phyloP scores from a whole-genome alignment of 345 rosid genomes.

The Eucalyptus decipiens region DNA sequence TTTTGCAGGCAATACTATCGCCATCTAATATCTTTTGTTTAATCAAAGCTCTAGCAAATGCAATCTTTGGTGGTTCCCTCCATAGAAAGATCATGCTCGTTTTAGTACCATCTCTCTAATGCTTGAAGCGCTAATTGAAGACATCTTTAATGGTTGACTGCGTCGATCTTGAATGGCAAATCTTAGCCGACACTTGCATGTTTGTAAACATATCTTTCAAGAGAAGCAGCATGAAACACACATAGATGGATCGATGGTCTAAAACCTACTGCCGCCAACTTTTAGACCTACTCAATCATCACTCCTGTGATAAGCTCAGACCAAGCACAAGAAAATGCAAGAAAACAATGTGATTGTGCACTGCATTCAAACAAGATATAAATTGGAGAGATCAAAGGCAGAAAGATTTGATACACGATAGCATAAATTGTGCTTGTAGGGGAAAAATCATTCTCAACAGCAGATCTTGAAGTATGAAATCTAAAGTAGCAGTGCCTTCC shows the following conservation, averaged over 20 bases:
- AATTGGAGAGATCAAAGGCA: background rate
- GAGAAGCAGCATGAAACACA: background rate
- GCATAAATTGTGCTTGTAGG: background rate
- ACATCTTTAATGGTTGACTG: background rate
- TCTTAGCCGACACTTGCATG: background rate
- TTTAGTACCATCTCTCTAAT: background rate
- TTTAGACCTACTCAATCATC: background rate
- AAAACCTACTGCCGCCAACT: background rate
- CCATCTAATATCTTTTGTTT: background rate
- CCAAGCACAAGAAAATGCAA: background rate
- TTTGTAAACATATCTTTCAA: background rate
- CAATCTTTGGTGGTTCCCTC: background rate
- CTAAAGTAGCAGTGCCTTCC: background rate
- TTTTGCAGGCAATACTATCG: background rate
- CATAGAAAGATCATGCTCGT: background rate
- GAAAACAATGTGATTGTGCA: background rate
- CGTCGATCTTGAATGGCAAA: background rate
- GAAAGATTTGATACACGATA: background rate
- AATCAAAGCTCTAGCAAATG: background rate
- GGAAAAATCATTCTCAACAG: background rate
- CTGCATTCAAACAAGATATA: background rate
- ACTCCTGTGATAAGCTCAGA: background rate
- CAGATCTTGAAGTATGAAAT: background rate
- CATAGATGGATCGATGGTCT: background rate
- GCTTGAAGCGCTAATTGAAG: background rate